Base-by-base conservation (phyloP, 495 filamentous ascomycete genomes). In the Cenococcum geophilum region DNA sequence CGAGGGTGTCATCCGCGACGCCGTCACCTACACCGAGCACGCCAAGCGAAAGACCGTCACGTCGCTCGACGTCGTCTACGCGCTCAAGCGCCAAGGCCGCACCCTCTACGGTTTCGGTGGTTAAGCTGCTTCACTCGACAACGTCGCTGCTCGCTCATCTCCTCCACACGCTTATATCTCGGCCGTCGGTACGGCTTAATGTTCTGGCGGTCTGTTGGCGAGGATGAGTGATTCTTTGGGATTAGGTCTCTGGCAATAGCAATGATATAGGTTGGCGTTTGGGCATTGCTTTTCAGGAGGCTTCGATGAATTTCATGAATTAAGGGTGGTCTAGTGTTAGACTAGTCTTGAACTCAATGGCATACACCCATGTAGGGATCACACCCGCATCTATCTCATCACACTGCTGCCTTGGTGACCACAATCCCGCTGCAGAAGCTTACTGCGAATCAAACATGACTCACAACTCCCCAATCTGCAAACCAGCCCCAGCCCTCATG, bases 21-120 rank as follows among this genome's bases (percentile, higher is more conserved):
- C 92, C 63, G 92, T 97, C 82, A 96, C 90, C 71, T 98, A 96
- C 82, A 96, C 89, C 50, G 91, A 96, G 79, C 89, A 95, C 80
- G 89, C 91, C 75, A 95, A 95, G 85, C 89, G 92, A 76, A 96
- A 96, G 89, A 96, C 91, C 42, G 91, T 96, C 76, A 95, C 91
- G 42, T 93, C 89, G 11, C 83, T 95, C 62, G 92, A 97, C 72
- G 92, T 97, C 22, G 92, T 97, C 74, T 97, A 96, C 70, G 90
- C 90, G 55, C 83, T 97, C 70, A 93, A 95, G 85, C 85, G 92
- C 77, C 89, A 93, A 80, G 92, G 92, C 73, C 88, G 90, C 74
- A 96, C 91, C 74, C 87, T 96, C 32, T 96, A 96, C 79, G 91
- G 91, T 79, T 96, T 96, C 83, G 91, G 91, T 84, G 91, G 91